Evolutionary conservation across 352 stramenopile genomes (phyloP), one percentile per base, ranked within the genome.

Genomic region (Phytophthora aleatoria): DNA sequence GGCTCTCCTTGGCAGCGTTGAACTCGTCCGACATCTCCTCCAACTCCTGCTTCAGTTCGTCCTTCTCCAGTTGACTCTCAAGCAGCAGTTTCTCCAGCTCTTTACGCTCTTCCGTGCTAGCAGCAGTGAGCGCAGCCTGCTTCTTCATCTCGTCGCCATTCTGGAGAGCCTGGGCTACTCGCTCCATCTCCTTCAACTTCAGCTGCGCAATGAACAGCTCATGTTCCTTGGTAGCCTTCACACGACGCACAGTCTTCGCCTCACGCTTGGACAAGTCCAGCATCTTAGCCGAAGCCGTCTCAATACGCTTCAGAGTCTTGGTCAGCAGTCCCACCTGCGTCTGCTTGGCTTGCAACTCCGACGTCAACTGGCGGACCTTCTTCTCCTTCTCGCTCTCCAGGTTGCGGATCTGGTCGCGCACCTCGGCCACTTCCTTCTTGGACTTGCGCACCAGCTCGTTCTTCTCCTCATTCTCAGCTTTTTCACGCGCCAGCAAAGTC

Each of bases 171-270:
- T 69, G 58, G 7, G 62, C 67, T 10, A 79, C 74, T 10, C 75
- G 73, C 30, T 94, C 81, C 64, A 90, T 76, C 55, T 90, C 78
- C 27, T 79, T 78, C 28, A 94, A 47, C 58, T 80, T 83, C 30
- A 90, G 57, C 47, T 87, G 84, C 1, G 81, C 71, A 47, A 90
- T 55, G 16, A 77, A 74, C 20, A 92, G 57, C 28, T 90, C 79
- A 16, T 90, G 81, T 20, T 91, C 77, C 56, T 90, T 92, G 1
- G 74, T 79, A 20, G 78, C 74, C 71, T 85, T 89, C 6, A 72
- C 70, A 24, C 74, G 81, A 31, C 69, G 63, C 10, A 85, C 57
- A 13, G 71, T 68, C 55, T 83, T 87, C 0, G 73, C 77, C 27
- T 90, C 81, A 8, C 79, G 76, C 66, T 81, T 85, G 1, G 76